Percentiles rank a stretch among this genome's conserved stretches.
Conservation (phyloP, 2,329 filamentous ascomycete species). For the Verticillium longisporum region DNA sequence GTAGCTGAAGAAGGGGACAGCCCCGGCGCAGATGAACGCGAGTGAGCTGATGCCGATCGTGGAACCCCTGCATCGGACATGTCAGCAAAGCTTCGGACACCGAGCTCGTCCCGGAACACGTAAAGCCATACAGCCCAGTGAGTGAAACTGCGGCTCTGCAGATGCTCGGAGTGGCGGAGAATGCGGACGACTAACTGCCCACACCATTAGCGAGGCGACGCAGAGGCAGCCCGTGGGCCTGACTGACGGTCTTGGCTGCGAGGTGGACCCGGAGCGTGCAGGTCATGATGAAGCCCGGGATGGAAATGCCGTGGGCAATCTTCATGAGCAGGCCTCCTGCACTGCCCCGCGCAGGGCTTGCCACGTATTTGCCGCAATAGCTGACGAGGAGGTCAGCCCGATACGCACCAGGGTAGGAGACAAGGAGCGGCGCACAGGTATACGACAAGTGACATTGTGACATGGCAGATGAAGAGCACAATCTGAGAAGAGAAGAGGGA, state of each 20-base stretch:
- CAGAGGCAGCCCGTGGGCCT: not conserved
- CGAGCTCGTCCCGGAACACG: not conserved
- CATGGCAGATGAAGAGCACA: constrained; percentile 8
- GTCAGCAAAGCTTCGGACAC: not conserved
- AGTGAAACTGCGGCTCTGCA: constrained; percentile 21
- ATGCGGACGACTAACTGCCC: constrained; percentile 25
- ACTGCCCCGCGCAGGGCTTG: constrained; percentile 49
- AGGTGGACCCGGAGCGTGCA: constrained; percentile 12
- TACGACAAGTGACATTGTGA: constrained; percentile 11
- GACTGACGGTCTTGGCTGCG: constrained; percentile 15
- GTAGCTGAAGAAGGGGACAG: constrained; percentile 18
- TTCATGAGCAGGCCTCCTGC: constrained; percentile 14
- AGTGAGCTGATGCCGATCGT: constrained; percentile 13
- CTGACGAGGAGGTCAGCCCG: not conserved
- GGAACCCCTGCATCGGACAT: constrained; percentile 7
- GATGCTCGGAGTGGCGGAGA: constrained; percentile 24
- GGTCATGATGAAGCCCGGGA: constrained; percentile 15
- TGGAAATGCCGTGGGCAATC: constrained; percentile 13
- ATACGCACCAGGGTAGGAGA: not conserved
- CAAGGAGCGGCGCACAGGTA: constrained; percentile 10
- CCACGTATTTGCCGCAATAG: constrained; percentile 51
- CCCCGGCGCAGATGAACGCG: constrained; percentile 14
- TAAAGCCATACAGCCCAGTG: constrained; percentile 27
- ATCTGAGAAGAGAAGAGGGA: constrained; percentile 12
- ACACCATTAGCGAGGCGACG: too few relatives aligned